Base-by-base conservation (phyloP, 805 yeast species). In the Pichia deserticola region DNA sequence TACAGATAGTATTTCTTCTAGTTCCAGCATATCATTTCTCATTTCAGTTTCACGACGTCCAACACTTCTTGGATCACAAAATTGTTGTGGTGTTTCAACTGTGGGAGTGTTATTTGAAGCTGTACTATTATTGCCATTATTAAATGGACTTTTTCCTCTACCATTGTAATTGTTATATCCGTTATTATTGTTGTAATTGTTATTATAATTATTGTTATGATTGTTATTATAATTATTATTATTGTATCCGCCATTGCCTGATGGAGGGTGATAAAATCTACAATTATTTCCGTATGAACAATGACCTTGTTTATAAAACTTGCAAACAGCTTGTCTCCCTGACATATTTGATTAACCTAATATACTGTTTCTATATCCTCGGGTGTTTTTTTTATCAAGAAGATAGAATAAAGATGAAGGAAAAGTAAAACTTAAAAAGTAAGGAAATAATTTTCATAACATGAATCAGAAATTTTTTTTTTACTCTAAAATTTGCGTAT, bases 221-320 rank as follows among this genome's bases (percentile, higher is more conserved):
- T 47, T 40, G 42, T 36, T 35, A 32, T 48, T 45, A 12, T 37
- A 37, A 37, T 43, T 44, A 37, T 48, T 45, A 29, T 40, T 42
- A 35, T 43, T 40, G 35, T 45, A 44, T 11, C 44, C 48, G 10
- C 49, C 55, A 40, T 54, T 57, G 13, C 37, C 35, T 15, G 28
- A 27, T 30, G 27, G 46, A 3, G 66, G 69, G 55, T 77, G 82
- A 1, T 74, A 69, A 54, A 66, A 75, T 12, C 62, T 65, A 54
- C 81, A 77, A 29, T 61, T 61, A 39, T 59, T 61, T 0, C 81
- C 81, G 30, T 67, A 69, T 25, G 63, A 62, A 54, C 82, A 77
- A 8, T 54, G 54, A 3, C 66, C 66, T 37, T 70, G 71, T 47
- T 68, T 73, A 50, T 59, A 76, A 53, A 60, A 77, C 49, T 66